Evolutionary conservation across 148 eudicot genomes (phyloP).

Genomic region (Cornus suecica): DNA sequence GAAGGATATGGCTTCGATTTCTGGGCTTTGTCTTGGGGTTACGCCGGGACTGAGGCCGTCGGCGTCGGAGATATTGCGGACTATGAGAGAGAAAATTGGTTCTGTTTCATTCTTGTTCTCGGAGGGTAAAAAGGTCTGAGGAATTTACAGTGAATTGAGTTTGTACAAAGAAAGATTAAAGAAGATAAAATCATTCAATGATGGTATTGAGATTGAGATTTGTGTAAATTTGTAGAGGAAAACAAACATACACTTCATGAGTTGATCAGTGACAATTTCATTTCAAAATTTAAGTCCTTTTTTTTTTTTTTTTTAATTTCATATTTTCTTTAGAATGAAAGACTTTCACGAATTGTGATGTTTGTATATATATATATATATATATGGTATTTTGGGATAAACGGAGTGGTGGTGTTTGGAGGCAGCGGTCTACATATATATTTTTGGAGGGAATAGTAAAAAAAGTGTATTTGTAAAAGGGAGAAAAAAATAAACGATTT

Average conservation of each 20-base stretch:
- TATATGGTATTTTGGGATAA: too few species aligned
- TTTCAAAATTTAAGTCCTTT: too few species aligned
- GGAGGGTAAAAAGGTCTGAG: neutral
- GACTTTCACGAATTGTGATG: too few species aligned
- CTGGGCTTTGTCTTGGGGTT: slow-evolving; percentile 44
- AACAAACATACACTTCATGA: neutral
- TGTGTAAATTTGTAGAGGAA: neutral
- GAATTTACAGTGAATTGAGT: neutral
- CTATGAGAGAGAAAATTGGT: slow-evolving; percentile 36
- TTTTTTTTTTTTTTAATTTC: too few species aligned
- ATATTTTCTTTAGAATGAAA: too few species aligned
- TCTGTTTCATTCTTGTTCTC: slow-evolving; percentile 15
- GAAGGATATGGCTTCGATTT: slow-evolving; percentile 35
- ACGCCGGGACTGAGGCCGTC: slow-evolving; percentile 66
- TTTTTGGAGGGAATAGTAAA: too few species aligned
- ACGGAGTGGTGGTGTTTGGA: too few species aligned
- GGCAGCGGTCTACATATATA: too few species aligned
- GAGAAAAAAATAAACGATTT: too few species aligned
- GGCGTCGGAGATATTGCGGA: slow-evolving; percentile 42
- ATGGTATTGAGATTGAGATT: neutral
- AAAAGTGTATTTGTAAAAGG: too few species aligned
- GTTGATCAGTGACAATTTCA: neutral
- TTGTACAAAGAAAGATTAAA: neutral
- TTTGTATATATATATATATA: too few species aligned
- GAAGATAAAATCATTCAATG: too few species aligned